Evolutionary conservation across 169 alveolate species (phyloP).

Genomic region (Plasmodium relictum): DNA sequence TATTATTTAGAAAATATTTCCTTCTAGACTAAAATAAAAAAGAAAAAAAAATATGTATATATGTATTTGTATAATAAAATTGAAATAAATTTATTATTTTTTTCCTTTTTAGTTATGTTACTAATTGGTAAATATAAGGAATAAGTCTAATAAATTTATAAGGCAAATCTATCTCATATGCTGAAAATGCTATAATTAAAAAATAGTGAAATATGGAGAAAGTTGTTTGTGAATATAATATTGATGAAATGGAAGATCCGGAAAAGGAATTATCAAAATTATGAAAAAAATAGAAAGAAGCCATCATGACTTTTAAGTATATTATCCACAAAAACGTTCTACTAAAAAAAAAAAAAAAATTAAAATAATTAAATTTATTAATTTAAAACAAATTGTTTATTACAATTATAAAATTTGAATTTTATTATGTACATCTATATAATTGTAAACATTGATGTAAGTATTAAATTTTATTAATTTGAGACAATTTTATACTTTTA

Average conservation of each 20-base stretch:
- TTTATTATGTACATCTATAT: too few relatives aligned
- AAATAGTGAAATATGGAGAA: conserved; percentile 55
- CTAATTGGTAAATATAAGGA: conserved; percentile 68
- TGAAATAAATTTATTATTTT: neutral
- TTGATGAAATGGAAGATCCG: conserved; percentile 66
- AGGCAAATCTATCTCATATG: conserved; percentile 73
- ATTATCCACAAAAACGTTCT: conserved; percentile 73
- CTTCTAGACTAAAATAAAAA: conserved; percentile 64
- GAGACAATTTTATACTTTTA: neutral
- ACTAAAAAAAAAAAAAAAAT: conserved; percentile 20
- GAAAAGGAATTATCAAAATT: conserved; percentile 68
- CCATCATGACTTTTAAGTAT: conserved; percentile 65
- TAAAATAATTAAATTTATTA: too few relatives aligned
- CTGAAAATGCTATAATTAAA: conserved; percentile 65
- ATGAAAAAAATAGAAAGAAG: conserved; percentile 61
- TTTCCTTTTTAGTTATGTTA: neutral
- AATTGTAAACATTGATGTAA: too few relatives aligned
- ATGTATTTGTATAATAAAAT: neutral
- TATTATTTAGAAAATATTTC: conserved; percentile 65
- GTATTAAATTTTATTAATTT: too few relatives aligned
- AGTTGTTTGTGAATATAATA: conserved; percentile 66
- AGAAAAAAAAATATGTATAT: neutral
- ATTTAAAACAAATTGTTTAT: too few relatives aligned
- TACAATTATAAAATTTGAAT: too few relatives aligned
- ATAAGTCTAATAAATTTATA: conserved; percentile 32